Percentiles rank a stretch among this genome's conserved stretches.
Conservation (phyloP, 2,329 filamentous ascomycete genomes). For the Nemania abortiva region DNA sequence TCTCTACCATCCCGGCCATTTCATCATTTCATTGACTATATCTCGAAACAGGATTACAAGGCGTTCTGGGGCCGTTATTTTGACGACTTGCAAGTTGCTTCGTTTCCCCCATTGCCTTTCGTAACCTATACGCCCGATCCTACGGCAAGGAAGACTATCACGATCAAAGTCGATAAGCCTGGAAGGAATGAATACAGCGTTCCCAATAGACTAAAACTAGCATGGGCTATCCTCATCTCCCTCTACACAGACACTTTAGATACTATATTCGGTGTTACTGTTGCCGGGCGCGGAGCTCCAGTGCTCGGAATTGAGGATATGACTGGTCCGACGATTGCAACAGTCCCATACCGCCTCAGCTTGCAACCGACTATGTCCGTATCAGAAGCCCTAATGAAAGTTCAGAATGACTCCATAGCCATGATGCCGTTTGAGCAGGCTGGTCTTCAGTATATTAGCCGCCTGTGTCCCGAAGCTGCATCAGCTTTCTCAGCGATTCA, state of each 20-base stretch:
- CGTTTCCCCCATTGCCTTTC: constrained; percentile 20
- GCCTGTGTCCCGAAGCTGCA: constrained; percentile 7
- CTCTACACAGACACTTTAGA: constrained; percentile 24
- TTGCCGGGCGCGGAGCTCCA: constrained; percentile 23
- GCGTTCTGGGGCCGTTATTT: constrained; percentile 17
- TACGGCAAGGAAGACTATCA: constrained; percentile 13
- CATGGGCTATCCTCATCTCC: constrained; percentile 25
- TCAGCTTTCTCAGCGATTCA: constrained; percentile 19
- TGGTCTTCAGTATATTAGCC: constrained; percentile 23
- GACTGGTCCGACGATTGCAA: constrained; percentile 29
- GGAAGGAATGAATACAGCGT: constrained; percentile 15
- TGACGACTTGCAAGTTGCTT: constrained; percentile 6
- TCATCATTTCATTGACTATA: constrained; percentile 24
- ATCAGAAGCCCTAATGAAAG: neutral
- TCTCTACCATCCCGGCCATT: constrained; percentile 15
- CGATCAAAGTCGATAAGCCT: constrained; percentile 1
- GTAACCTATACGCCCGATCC: constrained; percentile 14
- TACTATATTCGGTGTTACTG: constrained; percentile 25
- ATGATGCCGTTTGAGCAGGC: constrained; percentile 25
- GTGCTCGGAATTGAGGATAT: constrained; percentile 26
- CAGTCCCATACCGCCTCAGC: constrained; percentile 17
- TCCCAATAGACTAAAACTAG: constrained; percentile 24
- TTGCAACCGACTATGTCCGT: neutral
- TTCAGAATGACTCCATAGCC: constrained; percentile 13
- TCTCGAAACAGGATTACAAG: neutral